Evolutionary conservation across 106 monocot species (phyloP), one percentile per base, ranked within the genome.

Genomic region (Acorus calamus): DNA sequence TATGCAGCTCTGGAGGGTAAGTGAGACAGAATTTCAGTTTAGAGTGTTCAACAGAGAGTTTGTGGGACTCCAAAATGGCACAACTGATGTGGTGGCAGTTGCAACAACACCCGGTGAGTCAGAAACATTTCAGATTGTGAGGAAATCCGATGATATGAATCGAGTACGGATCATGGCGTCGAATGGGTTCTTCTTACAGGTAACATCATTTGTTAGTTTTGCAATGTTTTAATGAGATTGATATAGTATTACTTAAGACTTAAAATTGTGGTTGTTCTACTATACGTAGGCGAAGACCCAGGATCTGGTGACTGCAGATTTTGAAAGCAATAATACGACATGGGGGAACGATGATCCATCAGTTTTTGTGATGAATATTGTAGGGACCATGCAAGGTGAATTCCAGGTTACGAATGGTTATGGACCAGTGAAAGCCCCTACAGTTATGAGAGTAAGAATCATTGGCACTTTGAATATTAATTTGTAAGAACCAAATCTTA

Each of bases 311-410:
- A 88, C 84, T 2, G 88, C 80, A 0, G 84, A 88, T 50, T 60
- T 4, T 0, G 81, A 68, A 43, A 67, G 12, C n/a, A 81, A 77
- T 10, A 76, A 28, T 28, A n/a, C n/a, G n/a, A n/a, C n/a, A n/a
- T 88, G 88, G 88, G 80, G 87, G 8, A 53, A 87, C 13, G 78
- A 84, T 53, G 88, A 88, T 57, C 88, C 83, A 0, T 88, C 88
- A 0, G 81, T 84, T 51, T 88, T 88, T 63, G 5, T 49, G 60
- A 59, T 84, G n/a, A 78, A 61, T 2, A 78, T 4, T 11, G 44
- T 80, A 6, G 11, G 7, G 3, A 43, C 8, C 1, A 4, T 81
- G 72, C 61, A 73, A 14, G 88, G 88, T 49, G 84, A 88, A 80
- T 84, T 73, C 57, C 80, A 88, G 46, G 45, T 88, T 49, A 81